These are phyloP conservation scores for Tylopilus intermedius DNA, from an alignment of 768 basidiomycete genomes.

Conservation along the genomic window DNA sequence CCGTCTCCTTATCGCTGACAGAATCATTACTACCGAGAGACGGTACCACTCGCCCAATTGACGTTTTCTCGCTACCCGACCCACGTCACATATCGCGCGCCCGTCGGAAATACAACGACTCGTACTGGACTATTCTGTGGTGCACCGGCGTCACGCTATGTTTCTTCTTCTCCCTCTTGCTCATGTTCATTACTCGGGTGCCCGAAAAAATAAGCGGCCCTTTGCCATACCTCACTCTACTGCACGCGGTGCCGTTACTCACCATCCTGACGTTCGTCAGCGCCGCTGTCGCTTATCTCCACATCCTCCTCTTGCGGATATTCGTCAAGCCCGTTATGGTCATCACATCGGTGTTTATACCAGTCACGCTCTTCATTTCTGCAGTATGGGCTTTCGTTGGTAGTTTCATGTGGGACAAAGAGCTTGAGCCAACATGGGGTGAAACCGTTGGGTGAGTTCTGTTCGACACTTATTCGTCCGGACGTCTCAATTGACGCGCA, in stretches of 20 bases:
- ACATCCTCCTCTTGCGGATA: constrained; percentile 70
- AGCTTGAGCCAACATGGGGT: constrained; percentile 67
- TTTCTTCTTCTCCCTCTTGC: constrained; percentile 57
- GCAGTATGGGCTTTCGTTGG: constrained; percentile 79
- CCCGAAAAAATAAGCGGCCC: constrained; percentile 30
- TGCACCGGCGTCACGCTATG: constrained; percentile 54
- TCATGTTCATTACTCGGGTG: constrained; percentile 54
- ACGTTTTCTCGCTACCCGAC: constrained; percentile 75
- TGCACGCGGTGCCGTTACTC: constrained; percentile 75
- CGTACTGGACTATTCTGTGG: constrained; percentile 67
- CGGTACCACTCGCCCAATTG: constrained; percentile 55
- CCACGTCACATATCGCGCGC: constrained; percentile 60
- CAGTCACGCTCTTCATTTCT: constrained; percentile 67
- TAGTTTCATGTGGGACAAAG: constrained; percentile 61
- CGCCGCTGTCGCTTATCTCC: constrained; percentile 65
- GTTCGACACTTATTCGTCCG: background rate
- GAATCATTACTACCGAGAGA: constrained; percentile 76
- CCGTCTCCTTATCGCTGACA: constrained; percentile 64
- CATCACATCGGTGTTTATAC: constrained; percentile 70
- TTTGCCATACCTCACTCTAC: constrained; percentile 61
- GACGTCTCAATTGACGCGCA: constrained; percentile 9
- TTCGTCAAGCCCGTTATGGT: constrained; percentile 84
- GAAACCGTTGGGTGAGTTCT: constrained; percentile 68
- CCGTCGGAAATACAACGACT: constrained; percentile 71
- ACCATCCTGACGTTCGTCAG: constrained; percentile 68